phyloP scores from a whole-genome alignment of 1,284 basidiomycete species.

The Prillingera fragicola region DNA sequence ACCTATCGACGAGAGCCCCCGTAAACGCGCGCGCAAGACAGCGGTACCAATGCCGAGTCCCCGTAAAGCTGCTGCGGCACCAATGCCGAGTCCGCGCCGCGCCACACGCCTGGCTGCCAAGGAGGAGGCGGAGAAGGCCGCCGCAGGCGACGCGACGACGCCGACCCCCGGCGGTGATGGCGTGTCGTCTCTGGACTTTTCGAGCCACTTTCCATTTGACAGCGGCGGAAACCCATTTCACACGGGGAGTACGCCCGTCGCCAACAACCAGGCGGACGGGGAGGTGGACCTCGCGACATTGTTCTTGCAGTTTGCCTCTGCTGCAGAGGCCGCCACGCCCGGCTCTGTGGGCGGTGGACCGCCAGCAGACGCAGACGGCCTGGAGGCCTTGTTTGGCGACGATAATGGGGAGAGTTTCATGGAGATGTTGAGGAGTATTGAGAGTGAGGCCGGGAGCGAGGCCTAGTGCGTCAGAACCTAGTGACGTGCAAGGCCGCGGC shows the following conservation, averaged over 20 bases:
- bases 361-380: conserved; percentile 2
- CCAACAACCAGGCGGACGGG: not conserved
- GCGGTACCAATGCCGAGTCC: conserved; percentile 14
- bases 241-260: not conserved
- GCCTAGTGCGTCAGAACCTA: too few species aligned
- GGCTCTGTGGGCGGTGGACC: not conserved
- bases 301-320: conserved; percentile 16
- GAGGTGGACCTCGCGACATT: conserved; percentile 12
- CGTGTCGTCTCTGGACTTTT: conserved; percentile 5
- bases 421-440: conserved; percentile 12
- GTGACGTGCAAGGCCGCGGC: too few species aligned
- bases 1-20: not conserved
- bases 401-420: conserved; percentile 15
- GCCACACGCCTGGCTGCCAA: conserved; percentile 23
- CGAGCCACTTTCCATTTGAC: conserved; percentile 11
- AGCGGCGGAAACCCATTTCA: not conserved
- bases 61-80: conserved; percentile 21
- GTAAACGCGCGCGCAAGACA: conserved; percentile 5
- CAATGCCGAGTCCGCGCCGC: conserved; percentile 27
- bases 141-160: not conserved
- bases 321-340: conserved; percentile 6
- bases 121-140: conserved; percentile 1
- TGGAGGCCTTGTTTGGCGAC: conserved; percentile 14
- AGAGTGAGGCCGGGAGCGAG: too few species aligned
- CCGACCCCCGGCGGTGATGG: conserved; percentile 11